Evolutionary conservation across 176 grass and related monocot species (phyloP).

Genomic region (Paspalum vaginatum): DNA sequence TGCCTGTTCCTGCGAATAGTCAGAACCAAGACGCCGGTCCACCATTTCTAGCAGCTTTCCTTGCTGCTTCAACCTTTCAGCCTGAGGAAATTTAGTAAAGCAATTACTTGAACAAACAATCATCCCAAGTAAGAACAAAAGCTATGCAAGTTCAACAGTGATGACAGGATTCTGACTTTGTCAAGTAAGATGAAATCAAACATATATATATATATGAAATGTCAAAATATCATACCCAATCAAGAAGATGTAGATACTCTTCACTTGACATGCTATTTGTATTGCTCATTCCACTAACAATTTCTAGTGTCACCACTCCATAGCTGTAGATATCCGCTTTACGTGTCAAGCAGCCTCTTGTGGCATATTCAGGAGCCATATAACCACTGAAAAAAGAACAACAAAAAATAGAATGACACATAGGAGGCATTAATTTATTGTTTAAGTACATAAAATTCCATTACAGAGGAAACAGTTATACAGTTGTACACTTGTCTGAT

Average conservation of each 20-base stretch:
- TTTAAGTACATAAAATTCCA: not conserved
- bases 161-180: conserved; percentile 11
- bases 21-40: conserved; percentile 57
- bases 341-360: conserved; percentile 86
- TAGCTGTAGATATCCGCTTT: conserved; percentile 91
- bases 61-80: conserved; percentile 64
- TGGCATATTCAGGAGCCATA: conserved; percentile 95
- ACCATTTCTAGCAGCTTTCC: conserved; percentile 75
- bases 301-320: conserved; percentile 72
- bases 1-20: conserved; percentile 66
- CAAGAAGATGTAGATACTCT: conserved; percentile 82
- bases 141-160: not conserved
- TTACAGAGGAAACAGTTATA: not conserved
- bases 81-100: conserved; percentile 45
- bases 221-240: conserved; percentile 62
- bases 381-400: conserved; percentile 70
- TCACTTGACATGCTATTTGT: conserved; percentile 60
- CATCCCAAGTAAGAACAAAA: conserved; percentile 23
- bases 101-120: not conserved
- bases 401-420: conserved; percentile 23
- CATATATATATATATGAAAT: not conserved
- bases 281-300: conserved; percentile 80
- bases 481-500: not conserved
- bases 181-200: not conserved
- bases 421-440: not conserved